Percentiles rank a stretch among this genome's conserved stretches.
Evolutionary conservation across 805 yeast genomes (phyloP).

Genomic region (Candida argentea): DNA sequence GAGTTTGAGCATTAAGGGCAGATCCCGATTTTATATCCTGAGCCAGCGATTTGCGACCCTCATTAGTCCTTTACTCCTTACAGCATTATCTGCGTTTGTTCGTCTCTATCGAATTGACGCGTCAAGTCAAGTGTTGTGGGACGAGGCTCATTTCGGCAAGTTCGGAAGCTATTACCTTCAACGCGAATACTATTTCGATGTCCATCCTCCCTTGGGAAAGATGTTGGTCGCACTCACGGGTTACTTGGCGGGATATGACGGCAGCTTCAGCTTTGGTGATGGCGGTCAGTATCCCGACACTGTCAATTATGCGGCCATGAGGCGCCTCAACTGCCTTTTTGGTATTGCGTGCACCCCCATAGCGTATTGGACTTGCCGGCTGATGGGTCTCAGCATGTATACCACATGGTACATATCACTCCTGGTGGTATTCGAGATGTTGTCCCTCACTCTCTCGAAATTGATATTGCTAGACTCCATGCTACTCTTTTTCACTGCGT

Average conservation of each 20-base stretch:
- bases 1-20: slow-evolving; percentile 4
- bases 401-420: slow-evolving; percentile 53
- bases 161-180: slow-evolving; percentile 73
- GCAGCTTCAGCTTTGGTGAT: slow-evolving; percentile 63
- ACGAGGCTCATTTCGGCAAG: slow-evolving; percentile 84
- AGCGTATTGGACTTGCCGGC: slow-evolving; percentile 42
- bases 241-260: slow-evolving; percentile 72
- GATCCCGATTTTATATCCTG: neutral
- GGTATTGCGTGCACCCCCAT: slow-evolving; percentile 59
- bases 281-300: slow-evolving; percentile 57
- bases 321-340: slow-evolving; percentile 61
- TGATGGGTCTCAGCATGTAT: slow-evolving; percentile 12
- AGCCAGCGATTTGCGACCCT: slow-evolving; percentile 1
- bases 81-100: slow-evolving; percentile 17
- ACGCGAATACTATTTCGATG: slow-evolving; percentile 78
- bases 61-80: slow-evolving; percentile 4
- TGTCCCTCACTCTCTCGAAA: slow-evolving; percentile 61
- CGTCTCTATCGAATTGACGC: slow-evolving; percentile 51
- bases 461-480: slow-evolving; percentile 71
- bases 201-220: slow-evolving; percentile 82
- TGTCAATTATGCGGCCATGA: slow-evolving; percentile 53
- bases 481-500: slow-evolving; percentile 62
- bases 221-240: slow-evolving; percentile 74
- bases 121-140: slow-evolving; percentile 67
- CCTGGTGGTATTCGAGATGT: slow-evolving; percentile 57